phyloP scores from a whole-genome alignment of 1,284 basidiomycete genomes.

The Melampsora americana region DNA sequence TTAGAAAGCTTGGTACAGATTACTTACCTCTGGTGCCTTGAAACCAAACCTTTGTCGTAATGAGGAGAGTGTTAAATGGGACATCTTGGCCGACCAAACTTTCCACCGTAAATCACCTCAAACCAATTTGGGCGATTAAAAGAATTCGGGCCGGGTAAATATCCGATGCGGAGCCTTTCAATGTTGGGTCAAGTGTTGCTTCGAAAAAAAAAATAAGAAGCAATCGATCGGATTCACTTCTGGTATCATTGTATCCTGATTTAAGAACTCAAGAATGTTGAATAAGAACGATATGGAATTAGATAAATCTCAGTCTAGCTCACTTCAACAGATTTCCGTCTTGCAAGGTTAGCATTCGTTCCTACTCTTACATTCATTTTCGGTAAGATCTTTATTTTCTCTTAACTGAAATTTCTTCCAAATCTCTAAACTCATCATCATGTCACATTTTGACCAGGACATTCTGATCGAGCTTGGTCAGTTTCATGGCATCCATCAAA shows the following conservation, averaged over 20 bases:
- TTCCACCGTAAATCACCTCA: no score
- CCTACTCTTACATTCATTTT: neutral
- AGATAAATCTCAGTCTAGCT: neutral
- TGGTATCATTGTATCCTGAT: neutral
- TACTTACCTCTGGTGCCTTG: constrained; percentile 11
- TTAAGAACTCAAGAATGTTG: neutral
- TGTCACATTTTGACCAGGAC: constrained; percentile 15
- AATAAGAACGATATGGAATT: neutral
- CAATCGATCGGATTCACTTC: neutral
- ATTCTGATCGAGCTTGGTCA: constrained; percentile 40
- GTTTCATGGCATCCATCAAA: constrained; percentile 33
- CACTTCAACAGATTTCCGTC: constrained; percentile 1
- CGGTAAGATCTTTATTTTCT: neutral
- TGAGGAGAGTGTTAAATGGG: neutral
- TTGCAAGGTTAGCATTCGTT: constrained; percentile 10
- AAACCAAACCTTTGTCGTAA: constrained; percentile 9
- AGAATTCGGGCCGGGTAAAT: neutral
- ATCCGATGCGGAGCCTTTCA: neutral
- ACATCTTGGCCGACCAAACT: neutral
- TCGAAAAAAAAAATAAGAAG: neutral
- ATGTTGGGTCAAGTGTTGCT: neutral
- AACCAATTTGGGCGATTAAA: no score
- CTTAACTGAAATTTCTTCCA: neutral
- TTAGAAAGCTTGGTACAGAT: neutral
- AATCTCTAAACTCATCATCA: neutral